Conservation (phyloP, 148 eudicot genomes). For the Arctostaphylos glauca region DNA sequence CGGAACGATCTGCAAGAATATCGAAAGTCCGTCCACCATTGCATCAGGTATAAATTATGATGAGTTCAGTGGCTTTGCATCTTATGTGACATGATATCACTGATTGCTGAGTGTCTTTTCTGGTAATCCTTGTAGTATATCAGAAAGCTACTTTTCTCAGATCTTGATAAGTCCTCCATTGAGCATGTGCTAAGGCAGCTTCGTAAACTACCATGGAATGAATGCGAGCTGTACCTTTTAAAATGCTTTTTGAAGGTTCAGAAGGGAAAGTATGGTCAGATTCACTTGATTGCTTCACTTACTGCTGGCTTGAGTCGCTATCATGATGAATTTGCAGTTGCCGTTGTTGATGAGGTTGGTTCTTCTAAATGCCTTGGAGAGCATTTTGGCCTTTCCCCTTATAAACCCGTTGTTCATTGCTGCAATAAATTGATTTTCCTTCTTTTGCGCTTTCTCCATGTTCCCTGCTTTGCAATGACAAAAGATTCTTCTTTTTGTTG, state of each 20-base stretch:
- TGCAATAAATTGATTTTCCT: background rate
- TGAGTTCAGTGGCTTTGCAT: slow-evolving; percentile 6
- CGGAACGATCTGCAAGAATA: slow-evolving; percentile 89
- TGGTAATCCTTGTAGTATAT: slow-evolving; percentile 65
- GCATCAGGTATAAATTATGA: slow-evolving; percentile 69
- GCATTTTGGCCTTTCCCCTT: slow-evolving; percentile 1
- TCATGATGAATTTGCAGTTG: slow-evolving; percentile 94
- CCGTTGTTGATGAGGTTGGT: slow-evolving; percentile 94
- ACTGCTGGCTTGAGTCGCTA: slow-evolving; percentile 91
- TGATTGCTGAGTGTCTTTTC: slow-evolving; percentile 19
- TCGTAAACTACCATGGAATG: slow-evolving; percentile 94
- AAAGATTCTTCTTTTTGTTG: slow-evolving; percentile 10
- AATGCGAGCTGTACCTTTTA: slow-evolving; percentile 78
- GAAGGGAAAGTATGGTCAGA: slow-evolving; percentile 94
- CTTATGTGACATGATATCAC: background rate
- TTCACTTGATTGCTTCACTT: slow-evolving; percentile 92
- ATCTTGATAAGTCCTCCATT: slow-evolving; percentile 87
- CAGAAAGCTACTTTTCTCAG: slow-evolving; percentile 87
- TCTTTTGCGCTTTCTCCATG: background rate
- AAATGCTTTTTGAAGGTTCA: slow-evolving; percentile 97
- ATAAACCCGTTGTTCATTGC: background rate
- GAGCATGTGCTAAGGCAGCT: slow-evolving; percentile 96
- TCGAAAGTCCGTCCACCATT: slow-evolving; percentile 93
- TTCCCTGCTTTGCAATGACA: background rate
- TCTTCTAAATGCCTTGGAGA: background rate